These are phyloP conservation scores for barrel medic (Medicago truncatula) DNA, from an alignment of 306 rosid genomes.

Conservation along the genomic window DNA sequence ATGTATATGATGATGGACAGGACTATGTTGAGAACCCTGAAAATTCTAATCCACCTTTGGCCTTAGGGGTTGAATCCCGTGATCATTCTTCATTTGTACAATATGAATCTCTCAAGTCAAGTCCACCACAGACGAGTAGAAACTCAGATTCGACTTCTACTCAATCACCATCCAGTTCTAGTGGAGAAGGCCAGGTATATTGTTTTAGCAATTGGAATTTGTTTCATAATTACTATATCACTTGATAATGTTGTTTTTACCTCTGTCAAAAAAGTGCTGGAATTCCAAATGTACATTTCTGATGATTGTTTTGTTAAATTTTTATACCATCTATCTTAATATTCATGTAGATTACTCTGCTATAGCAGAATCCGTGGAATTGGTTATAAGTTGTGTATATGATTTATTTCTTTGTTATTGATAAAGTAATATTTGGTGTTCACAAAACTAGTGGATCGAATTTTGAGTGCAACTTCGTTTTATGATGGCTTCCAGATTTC, in stretches of 20 bases:
- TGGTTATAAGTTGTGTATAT: too few relatives aligned
- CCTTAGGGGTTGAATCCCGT: constrained; percentile 46
- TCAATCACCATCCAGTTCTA: constrained; percentile 74
- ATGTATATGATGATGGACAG: constrained; percentile 55
- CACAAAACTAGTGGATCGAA: neutral
- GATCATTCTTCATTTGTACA: constrained; percentile 51
- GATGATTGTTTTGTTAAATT: neutral
- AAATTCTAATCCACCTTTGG: constrained; percentile 45
- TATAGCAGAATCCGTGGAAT: neutral
- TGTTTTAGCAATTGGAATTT: constrained; percentile 21
- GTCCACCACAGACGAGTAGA: constrained; percentile 71
- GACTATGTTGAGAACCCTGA: constrained; percentile 51
- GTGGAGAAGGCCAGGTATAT: constrained; percentile 79
- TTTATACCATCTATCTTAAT: too few relatives aligned
- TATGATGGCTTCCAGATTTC: constrained; percentile 23
- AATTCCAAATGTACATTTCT: neutral
- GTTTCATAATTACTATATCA: constrained; percentile 31
- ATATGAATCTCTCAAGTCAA: constrained; percentile 57
- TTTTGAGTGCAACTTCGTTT: constrained; percentile 5
- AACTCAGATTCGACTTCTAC: constrained; percentile 74
- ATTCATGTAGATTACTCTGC: neutral
- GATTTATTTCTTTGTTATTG: neutral
- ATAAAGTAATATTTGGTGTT: neutral
- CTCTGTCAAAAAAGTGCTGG: neutral
- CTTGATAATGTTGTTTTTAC: constrained; percentile 6